These are phyloP conservation scores for Lentinula edodes DNA, from an alignment of 768 basidiomycete genomes.

Conservation along the genomic window DNA sequence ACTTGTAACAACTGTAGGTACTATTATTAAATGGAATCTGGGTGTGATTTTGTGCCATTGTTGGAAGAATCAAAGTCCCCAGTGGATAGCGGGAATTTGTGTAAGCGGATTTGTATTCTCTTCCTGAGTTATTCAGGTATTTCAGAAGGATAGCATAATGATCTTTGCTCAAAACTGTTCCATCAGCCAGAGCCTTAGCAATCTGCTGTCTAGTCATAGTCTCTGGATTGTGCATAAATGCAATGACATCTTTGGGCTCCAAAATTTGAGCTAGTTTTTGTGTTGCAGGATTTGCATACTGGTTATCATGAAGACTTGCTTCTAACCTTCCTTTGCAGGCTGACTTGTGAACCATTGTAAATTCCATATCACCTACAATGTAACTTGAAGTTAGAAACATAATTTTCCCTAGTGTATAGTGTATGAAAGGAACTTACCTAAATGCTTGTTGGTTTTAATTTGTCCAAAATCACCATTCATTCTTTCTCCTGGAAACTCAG, in stretches of 20 bases:
- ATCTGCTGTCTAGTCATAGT: too few species aligned
- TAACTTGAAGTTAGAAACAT: too few species aligned
- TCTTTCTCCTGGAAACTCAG: conserved; percentile 13
- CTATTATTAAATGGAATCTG: neutral
- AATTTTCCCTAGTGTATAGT: too few species aligned
- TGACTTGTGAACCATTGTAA: conserved; percentile 9
- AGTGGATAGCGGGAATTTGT: neutral
- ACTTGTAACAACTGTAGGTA: neutral
- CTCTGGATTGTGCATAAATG: too few species aligned
- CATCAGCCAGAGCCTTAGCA: too few species aligned
- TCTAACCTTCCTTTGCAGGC: conserved; percentile 2
- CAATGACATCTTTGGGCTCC: neutral
- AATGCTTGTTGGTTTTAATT: conserved; percentile 11
- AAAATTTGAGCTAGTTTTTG: conserved; percentile 1
- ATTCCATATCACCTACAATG: conserved; percentile 11
- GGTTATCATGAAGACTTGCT: conserved; percentile 6
- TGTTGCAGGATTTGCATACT: neutral
- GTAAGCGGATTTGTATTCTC: too few species aligned
- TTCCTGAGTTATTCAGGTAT: too few species aligned
- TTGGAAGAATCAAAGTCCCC: neutral
- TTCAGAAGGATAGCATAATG: too few species aligned
- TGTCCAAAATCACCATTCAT: conserved; percentile 11
- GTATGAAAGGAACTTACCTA: too few species aligned
- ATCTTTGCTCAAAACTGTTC: too few species aligned
- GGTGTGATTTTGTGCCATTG: neutral